Conservation (phyloP, 495 filamentous ascomycete genomes). For the Aspergillus sclerotiicarbonarius region DNA sequence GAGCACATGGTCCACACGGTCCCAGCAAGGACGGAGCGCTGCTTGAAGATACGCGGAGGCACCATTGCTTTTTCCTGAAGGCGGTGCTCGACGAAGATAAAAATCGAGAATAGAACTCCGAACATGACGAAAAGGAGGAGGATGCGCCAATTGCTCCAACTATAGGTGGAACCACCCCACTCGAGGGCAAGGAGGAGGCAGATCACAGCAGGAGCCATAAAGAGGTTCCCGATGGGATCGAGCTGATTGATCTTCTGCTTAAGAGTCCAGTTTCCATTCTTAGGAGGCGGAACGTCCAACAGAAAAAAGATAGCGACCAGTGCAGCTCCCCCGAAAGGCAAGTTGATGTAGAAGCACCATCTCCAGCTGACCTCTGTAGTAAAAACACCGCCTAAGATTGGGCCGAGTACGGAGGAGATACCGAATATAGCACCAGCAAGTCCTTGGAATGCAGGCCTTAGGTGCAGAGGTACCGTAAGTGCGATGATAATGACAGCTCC, state of each 20-base stretch:
- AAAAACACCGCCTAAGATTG: conserved; percentile 38
- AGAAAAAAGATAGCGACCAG: conserved; percentile 22
- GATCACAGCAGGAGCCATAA: conserved; percentile 54
- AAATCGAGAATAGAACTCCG: conserved; percentile 12
- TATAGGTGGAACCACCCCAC: conserved; percentile 56
- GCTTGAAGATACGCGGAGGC: conserved; percentile 39
- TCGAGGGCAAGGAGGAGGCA: conserved; percentile 64
- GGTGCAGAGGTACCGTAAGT: conserved; percentile 47
- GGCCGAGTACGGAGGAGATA: conserved; percentile 65
- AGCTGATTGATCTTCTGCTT: conserved; percentile 33
- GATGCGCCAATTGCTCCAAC: conserved; percentile 49
- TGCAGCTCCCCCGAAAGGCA: conserved; percentile 27
- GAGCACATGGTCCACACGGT: not conserved
- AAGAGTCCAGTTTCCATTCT: conserved; percentile 9
- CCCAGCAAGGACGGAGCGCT: conserved; percentile 14
- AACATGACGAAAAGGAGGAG: conserved; percentile 47
- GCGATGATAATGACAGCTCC: conserved; percentile 70
- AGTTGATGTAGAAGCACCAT: conserved; percentile 59
- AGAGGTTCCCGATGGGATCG: conserved; percentile 47
- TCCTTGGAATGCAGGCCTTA: conserved; percentile 67
- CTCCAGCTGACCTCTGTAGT: not conserved
- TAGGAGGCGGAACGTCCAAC: conserved; percentile 21
- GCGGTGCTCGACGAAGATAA: conserved; percentile 31
- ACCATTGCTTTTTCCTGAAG: conserved; percentile 33
- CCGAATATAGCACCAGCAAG: conserved; percentile 69